phyloP scores from a whole-genome alignment of 2,329 filamentous ascomycete species.

The Hypocreales sp. region DNA sequence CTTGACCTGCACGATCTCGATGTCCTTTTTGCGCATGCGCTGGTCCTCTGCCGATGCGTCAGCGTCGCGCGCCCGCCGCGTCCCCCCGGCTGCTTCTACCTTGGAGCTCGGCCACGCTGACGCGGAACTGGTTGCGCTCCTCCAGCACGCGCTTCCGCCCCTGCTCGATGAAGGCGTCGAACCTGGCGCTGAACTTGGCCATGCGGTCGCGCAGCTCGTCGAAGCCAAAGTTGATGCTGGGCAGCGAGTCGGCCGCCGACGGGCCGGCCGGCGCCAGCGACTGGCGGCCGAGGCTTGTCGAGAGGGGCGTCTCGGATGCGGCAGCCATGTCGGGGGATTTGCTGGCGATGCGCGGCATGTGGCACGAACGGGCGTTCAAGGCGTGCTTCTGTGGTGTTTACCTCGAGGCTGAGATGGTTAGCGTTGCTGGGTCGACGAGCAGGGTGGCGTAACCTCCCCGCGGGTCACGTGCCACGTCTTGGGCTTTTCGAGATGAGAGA shows the following conservation, averaged over 20 bases:
- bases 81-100: constrained; percentile 33
- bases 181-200: constrained; percentile 77
- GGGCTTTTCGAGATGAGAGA: too few relatives aligned
- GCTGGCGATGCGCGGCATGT: neutral
- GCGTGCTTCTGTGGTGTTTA: too few relatives aligned
- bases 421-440: too few relatives aligned
- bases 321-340: constrained; percentile 30
- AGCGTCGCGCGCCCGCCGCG: neutral
- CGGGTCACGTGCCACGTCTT: too few relatives aligned
- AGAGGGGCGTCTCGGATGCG: constrained; percentile 54
- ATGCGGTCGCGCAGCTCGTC: constrained; percentile 91
- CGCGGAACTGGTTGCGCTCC: constrained; percentile 85
- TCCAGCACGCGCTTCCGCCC: constrained; percentile 80
- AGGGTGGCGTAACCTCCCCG: too few relatives aligned
- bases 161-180: constrained; percentile 88
- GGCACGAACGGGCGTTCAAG: too few relatives aligned
- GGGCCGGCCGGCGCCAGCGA: constrained; percentile 41
- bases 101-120: constrained; percentile 78
- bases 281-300: constrained; percentile 43
- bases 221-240: constrained; percentile 88
- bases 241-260: constrained; percentile 64
- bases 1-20: constrained; percentile 66
- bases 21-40: constrained; percentile 74
- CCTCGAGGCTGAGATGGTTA: too few relatives aligned
- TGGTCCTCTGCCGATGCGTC: constrained; percentile 89